Evolutionary conservation across 129 eudicot genomes (phyloP).

Genomic region (Saussurea involucrata): DNA sequence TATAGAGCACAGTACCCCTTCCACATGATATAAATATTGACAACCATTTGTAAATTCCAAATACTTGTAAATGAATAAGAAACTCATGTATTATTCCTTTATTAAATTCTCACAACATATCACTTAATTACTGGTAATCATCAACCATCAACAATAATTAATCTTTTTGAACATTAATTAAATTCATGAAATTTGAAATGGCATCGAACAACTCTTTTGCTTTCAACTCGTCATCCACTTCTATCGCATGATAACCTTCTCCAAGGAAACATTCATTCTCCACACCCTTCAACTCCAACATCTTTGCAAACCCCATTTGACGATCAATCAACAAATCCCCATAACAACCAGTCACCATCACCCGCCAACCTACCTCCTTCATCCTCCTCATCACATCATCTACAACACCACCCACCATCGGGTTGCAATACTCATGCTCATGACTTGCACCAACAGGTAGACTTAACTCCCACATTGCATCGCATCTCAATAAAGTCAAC

Average conservation of each 20-base stretch:
- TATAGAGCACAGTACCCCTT: background rate
- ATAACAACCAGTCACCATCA: slow-evolving; percentile 28
- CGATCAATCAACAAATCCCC: slow-evolving; percentile 45
- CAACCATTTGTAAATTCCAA: background rate
- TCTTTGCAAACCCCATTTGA: slow-evolving; percentile 32
- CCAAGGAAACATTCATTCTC: slow-evolving; percentile 15
- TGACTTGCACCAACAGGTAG: slow-evolving; percentile 42
- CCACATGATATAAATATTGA: background rate
- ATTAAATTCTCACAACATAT: background rate
- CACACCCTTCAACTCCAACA: slow-evolving; percentile 28
- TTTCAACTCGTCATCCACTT: slow-evolving; percentile 23
- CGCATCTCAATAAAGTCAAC: slow-evolving; percentile 14
- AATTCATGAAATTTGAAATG: slow-evolving; percentile 14
- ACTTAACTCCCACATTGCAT: slow-evolving; percentile 37
- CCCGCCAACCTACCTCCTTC: slow-evolving; percentile 31
- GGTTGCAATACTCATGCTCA: slow-evolving; percentile 60
- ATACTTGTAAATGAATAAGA: background rate
- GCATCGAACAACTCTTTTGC: slow-evolving; percentile 25
- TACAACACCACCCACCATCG: slow-evolving; percentile 2
- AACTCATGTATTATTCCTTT: background rate
- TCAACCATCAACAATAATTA: background rate
- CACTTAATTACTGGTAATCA: background rate
- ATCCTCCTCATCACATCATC: slow-evolving; percentile 19
- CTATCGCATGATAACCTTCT: slow-evolving; percentile 38
- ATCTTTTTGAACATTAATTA: background rate